phyloP scores from a whole-genome alignment of 176 grass and related monocot species.

The Oryza nivara region DNA sequence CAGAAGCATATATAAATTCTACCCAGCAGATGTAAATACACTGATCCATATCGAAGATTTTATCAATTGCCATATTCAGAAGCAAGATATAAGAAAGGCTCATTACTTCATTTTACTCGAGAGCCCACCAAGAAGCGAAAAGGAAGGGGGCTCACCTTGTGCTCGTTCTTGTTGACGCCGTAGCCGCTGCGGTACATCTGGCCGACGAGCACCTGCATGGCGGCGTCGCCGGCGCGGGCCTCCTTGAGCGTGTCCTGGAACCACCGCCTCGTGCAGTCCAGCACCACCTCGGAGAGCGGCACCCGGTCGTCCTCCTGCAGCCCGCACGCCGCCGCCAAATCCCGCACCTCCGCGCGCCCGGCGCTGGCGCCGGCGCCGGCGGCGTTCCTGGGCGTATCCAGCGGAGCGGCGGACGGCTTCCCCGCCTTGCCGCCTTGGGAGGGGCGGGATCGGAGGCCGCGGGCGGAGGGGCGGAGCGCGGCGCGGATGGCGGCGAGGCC shows the following conservation, averaged over 20 bases:
- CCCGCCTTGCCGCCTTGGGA: constrained; percentile 35
- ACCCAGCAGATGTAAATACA: constrained; percentile 15
- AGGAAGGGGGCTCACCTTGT: constrained; percentile 56
- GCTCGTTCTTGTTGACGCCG: constrained; percentile 76
- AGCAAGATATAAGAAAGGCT: neutral
- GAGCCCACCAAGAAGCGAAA: neutral
- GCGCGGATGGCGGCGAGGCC: constrained; percentile 43
- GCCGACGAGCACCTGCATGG: constrained; percentile 91
- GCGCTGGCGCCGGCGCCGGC: constrained; percentile 38
- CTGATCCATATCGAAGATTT: constrained; percentile 20
- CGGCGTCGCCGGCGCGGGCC: constrained; percentile 71
- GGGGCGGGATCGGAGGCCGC: constrained; percentile 2
- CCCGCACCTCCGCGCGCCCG: constrained; percentile 36
- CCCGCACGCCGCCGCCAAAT: constrained; percentile 53
- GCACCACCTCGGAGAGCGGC: constrained; percentile 73
- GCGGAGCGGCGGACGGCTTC: constrained; percentile 15
- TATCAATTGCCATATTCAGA: constrained; percentile 19
- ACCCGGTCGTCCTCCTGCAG: constrained; percentile 48
- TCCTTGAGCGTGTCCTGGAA: constrained; percentile 95
- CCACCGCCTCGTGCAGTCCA: constrained; percentile 83
- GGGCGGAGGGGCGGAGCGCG: constrained; percentile 48
- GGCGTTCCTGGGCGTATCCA: constrained; percentile 60
- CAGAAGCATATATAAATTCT: neutral
- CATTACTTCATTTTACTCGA: neutral
- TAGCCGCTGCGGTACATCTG: constrained; percentile 99